Evolutionary conservation across 805 yeast genomes (phyloP).

Genomic region (Zygoascus ofunaensis): DNA sequence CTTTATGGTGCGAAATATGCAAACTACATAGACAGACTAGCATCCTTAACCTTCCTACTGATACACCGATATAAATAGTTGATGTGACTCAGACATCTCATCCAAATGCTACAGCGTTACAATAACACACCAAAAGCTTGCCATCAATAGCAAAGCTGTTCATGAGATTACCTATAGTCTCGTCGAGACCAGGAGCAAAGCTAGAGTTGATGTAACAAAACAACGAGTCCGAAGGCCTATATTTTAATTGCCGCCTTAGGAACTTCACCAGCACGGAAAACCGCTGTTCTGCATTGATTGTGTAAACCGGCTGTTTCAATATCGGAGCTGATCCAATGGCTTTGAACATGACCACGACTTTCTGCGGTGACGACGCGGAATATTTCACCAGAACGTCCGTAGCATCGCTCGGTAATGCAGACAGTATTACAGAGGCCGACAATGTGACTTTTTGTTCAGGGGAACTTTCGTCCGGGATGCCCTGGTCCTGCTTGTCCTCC

Average conservation of each 20-base stretch:
- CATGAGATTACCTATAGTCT: conserved; percentile 25
- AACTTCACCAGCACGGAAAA: conserved; percentile 39
- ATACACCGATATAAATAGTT: too few relatives aligned
- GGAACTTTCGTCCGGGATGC: conserved; percentile 24
- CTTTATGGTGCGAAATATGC: too few relatives aligned
- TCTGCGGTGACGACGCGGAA: conserved; percentile 17
- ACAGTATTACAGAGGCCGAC: conserved; percentile 27
- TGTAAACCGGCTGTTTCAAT: conserved; percentile 38
- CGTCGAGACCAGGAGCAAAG: conserved; percentile 34
- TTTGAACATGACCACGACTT: conserved; percentile 39
- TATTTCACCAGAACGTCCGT: conserved; percentile 22
- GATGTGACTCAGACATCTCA: too few relatives aligned
- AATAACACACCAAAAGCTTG: conserved; percentile 19
- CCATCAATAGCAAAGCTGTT: conserved; percentile 18
- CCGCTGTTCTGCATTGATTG: conserved; percentile 37
- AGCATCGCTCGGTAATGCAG: conserved; percentile 25
- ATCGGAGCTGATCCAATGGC: conserved; percentile 48
- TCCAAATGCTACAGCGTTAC: conserved; percentile 23
- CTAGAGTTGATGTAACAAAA: conserved; percentile 34
- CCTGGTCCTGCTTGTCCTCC: conserved; percentile 3
- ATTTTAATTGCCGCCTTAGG: conserved; percentile 32
- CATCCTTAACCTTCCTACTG: too few relatives aligned
- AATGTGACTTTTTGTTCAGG: conserved; percentile 22
- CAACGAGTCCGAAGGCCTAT: conserved; percentile 22
- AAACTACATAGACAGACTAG: too few relatives aligned